phyloP scores from a whole-genome alignment of 2,329 filamentous ascomycete species.

The Aspergillus felis region DNA sequence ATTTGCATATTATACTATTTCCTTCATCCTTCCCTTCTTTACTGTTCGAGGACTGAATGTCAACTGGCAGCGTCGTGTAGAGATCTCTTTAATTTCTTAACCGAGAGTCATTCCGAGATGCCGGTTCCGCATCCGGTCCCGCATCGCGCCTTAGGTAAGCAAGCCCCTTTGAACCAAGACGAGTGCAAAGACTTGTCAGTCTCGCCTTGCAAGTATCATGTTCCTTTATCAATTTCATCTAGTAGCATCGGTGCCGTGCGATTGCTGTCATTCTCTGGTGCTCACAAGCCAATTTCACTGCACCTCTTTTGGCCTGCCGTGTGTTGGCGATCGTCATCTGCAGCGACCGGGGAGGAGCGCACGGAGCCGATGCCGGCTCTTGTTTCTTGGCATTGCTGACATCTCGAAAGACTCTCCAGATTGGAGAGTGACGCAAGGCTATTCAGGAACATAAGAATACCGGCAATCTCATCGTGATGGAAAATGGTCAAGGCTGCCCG shows the following conservation, averaged over 20 bases:
- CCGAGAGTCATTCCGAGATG: not conserved
- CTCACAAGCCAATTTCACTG: too few relatives aligned
- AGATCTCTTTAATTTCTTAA: not conserved
- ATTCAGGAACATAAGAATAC: not conserved
- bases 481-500: slow-evolving; percentile 17
- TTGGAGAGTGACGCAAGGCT: not conserved
- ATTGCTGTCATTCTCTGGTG: too few relatives aligned
- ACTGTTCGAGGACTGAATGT: not conserved
- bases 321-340: too few relatives aligned
- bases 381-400: not conserved
- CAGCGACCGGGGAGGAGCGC: not conserved
- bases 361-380: not conserved
- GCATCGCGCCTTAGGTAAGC: not conserved
- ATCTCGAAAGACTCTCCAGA: not conserved
- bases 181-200: not conserved
- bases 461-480: not conserved
- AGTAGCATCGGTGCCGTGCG: too few relatives aligned
- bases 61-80: not conserved
- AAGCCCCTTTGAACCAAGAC: too few relatives aligned
- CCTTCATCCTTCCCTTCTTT: not conserved
- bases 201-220: too few relatives aligned
- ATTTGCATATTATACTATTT: not conserved
- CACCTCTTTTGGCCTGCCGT: too few relatives aligned
- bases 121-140: not conserved
- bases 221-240: too few relatives aligned